A percentile compares a stretch with the other conserved stretches of the same genome.
phyloP scores from a whole-genome alignment of 75 land plant genomes.

The Isoetes taiwanensis region DNA sequence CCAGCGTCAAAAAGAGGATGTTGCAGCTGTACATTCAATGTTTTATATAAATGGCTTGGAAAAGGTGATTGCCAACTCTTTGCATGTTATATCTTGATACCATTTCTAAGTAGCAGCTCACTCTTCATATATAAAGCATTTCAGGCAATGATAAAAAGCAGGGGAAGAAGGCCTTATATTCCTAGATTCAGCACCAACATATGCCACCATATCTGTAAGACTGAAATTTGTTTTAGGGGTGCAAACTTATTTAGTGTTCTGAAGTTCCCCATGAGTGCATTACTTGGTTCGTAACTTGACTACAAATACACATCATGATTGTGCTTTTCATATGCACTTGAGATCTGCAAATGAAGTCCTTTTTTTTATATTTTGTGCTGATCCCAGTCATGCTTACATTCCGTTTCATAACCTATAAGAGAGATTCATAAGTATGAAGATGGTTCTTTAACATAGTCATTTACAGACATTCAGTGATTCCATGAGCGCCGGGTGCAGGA shows the following conservation, averaged over 20 bases:
- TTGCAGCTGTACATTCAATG: slow-evolving; percentile 63
- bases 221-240: neutral
- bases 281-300: neutral
- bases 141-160: slow-evolving; percentile 65
- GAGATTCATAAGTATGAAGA: too few relatives aligned
- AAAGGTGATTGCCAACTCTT: slow-evolving; percentile 54
- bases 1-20: slow-evolving; percentile 60
- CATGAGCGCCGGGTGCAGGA: slow-evolving; percentile 81
- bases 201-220: slow-evolving; percentile 76
- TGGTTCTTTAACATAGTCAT: neutral
- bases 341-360: neutral
- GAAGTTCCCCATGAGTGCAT: neutral
- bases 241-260: neutral
- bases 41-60: slow-evolving; percentile 71
- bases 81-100: too few relatives aligned
- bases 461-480: slow-evolving; percentile 80
- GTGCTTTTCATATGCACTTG: neutral
- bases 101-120: too few relatives aligned
- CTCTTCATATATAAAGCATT: too few relatives aligned
- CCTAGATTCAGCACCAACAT: slow-evolving; percentile 89
- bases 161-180: slow-evolving; percentile 48
- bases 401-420: too few relatives aligned
- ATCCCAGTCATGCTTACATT: neutral
- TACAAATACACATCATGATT: neutral
- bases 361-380: too few relatives aligned